A percentile compares a stretch with the other conserved stretches of the same genome.
phyloP scores from a whole-genome alignment of 148 eudicot genomes.

The Rhododendron simsii region DNA sequence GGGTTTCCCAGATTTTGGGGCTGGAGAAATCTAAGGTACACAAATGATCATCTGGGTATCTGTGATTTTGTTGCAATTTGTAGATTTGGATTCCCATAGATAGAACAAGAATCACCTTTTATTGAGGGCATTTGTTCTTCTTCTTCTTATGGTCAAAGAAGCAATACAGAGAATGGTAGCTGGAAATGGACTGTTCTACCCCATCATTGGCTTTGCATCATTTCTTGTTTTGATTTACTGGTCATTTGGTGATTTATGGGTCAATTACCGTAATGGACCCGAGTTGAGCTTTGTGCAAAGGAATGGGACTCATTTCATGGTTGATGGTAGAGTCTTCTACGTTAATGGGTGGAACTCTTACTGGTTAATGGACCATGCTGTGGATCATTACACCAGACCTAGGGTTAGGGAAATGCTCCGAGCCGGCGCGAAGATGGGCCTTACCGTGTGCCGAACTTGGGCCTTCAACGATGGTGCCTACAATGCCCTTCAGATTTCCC shows the following conservation, averaged over 20 bases:
- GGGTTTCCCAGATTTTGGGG: background rate
- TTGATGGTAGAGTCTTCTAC: constrained; percentile 70
- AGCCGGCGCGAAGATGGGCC: constrained; percentile 85
- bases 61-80: background rate
- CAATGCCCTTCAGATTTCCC: constrained; percentile 87
- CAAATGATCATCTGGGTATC: constrained; percentile 5
- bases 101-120: background rate
- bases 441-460: constrained; percentile 95
- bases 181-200: constrained; percentile 61
- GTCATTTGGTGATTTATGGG: constrained; percentile 69
- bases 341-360: constrained; percentile 97
- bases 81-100: background rate
- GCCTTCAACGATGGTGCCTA: constrained; percentile 88
- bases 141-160: constrained; percentile 23
- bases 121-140: background rate
- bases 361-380: constrained; percentile 96
- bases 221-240: constrained; percentile 54
- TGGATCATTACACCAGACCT: constrained; percentile 40
- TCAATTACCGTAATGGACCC: constrained; percentile 18
- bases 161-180: constrained; percentile 32
- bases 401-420: constrained; percentile 56
- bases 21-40: constrained; percentile 4
- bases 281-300: constrained; percentile 68
- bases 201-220: constrained; percentile 55
- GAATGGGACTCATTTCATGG: constrained; percentile 71